These are phyloP conservation scores for Myriosclerotinia scirpicola DNA, from an alignment of 2,329 filamentous ascomycete genomes.

Conservation along the genomic window DNA sequence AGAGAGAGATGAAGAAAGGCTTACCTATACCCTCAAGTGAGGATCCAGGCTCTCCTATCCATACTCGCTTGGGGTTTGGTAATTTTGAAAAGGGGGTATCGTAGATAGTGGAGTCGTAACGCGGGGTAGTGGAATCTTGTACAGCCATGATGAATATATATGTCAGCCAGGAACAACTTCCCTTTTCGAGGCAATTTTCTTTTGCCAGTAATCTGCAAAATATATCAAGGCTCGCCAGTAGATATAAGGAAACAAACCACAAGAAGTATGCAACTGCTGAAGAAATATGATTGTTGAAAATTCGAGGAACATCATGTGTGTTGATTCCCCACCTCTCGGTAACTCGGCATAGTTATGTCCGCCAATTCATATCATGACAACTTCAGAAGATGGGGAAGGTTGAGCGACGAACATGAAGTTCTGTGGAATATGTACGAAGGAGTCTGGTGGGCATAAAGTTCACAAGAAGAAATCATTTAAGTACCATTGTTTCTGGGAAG, in stretches of 20 bases:
- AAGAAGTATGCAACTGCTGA: not conserved
- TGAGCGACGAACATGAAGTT: not conserved
- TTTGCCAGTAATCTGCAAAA: too few species aligned
- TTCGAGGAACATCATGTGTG: not conserved
- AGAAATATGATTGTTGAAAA: not conserved
- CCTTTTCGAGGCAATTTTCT: not conserved
- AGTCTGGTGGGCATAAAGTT: not conserved
- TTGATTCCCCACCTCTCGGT: not conserved
- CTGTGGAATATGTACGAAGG: too few species aligned
- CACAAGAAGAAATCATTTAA: too few species aligned
- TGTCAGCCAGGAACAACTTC: not conserved
- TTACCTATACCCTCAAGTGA: slow-evolving; percentile 31
- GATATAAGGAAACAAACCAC: not conserved
- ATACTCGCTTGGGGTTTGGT: slow-evolving; percentile 32
- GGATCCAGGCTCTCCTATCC: slow-evolving; percentile 31
- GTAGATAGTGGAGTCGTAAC: slow-evolving; percentile 31
- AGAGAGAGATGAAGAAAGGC: not conserved
- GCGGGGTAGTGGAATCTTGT: slow-evolving; percentile 12
- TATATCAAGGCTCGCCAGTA: too few species aligned
- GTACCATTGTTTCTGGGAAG: too few species aligned
- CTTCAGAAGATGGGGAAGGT: not conserved
- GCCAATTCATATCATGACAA: not conserved
- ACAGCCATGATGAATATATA: slow-evolving; percentile 1
- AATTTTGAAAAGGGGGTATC: slow-evolving; percentile 30
- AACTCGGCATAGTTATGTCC: not conserved